These are phyloP conservation scores for Entoloma clypeatum DNA, from an alignment of 1,284 basidiomycete species.

Conservation along the genomic window DNA sequence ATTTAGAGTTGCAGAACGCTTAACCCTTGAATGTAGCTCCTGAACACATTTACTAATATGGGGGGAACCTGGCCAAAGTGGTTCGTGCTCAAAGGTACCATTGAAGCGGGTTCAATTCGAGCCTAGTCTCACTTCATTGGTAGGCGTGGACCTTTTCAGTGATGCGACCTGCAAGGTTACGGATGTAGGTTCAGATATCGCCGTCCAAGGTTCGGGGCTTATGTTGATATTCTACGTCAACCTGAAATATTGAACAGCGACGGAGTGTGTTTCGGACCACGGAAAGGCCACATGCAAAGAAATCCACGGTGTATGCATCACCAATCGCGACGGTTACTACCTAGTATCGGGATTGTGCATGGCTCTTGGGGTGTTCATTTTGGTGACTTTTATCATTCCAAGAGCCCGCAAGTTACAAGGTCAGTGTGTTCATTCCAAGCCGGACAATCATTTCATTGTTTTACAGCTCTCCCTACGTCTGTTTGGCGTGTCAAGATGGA, in stretches of 20 bases:
- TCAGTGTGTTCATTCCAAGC: slow-evolving; percentile 34
- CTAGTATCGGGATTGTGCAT: slow-evolving; percentile 81
- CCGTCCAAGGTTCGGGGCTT: slow-evolving; percentile 51
- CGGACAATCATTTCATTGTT: slow-evolving; percentile 13
- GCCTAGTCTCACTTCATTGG: not conserved
- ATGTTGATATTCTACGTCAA: slow-evolving; percentile 4
- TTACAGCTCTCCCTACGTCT: slow-evolving; percentile 51
- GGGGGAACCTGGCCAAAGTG: slow-evolving; percentile 98
- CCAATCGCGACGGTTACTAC: slow-evolving; percentile 91
- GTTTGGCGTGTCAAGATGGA: slow-evolving; percentile 58
- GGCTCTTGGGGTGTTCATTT: slow-evolving; percentile 64
- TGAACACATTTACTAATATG: slow-evolving; percentile 96
- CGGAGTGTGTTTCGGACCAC: slow-evolving; percentile 87
- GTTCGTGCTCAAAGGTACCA: slow-evolving; percentile 81
- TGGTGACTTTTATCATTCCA: slow-evolving; percentile 80
- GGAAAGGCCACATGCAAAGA: slow-evolving; percentile 80
- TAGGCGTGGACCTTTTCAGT: slow-evolving; percentile 84
- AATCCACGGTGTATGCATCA: slow-evolving; percentile 77
- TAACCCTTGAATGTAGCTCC: slow-evolving; percentile 48
- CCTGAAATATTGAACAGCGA: slow-evolving; percentile 38
- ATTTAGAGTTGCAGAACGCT: slow-evolving; percentile 9
- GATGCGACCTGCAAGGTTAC: slow-evolving; percentile 77
- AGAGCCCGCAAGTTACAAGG: slow-evolving; percentile 84
- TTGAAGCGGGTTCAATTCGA: not conserved
- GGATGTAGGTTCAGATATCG: slow-evolving; percentile 47